phyloP scores from a whole-genome alignment of 2,329 filamentous ascomycete species.

The Ophiostoma triangulosporum region DNA sequence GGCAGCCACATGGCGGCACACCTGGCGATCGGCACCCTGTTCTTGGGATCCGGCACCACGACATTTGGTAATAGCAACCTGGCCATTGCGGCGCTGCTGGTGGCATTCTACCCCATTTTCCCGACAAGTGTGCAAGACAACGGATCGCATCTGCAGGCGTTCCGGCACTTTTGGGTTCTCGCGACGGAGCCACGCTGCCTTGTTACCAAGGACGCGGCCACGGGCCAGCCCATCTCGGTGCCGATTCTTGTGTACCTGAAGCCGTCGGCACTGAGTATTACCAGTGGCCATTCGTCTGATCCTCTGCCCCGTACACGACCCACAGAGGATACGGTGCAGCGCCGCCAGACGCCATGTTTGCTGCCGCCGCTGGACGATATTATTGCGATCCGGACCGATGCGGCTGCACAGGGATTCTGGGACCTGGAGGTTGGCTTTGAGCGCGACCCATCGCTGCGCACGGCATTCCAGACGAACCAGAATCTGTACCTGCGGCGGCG shows the following conservation, averaged over 20 bases:
- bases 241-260: slow-evolving; percentile 54
- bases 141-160: slow-evolving; percentile 84
- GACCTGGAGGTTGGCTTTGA: slow-evolving; percentile 64
- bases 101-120: slow-evolving; percentile 90
- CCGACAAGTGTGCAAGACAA: slow-evolving; percentile 86
- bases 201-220: slow-evolving; percentile 75
- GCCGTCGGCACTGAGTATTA: slow-evolving; percentile 7
- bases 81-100: slow-evolving; percentile 71
- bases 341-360: slow-evolving; percentile 41
- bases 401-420: slow-evolving; percentile 59
- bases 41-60: slow-evolving; percentile 82
- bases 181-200: slow-evolving; percentile 83
- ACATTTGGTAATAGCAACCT: slow-evolving; percentile 83
- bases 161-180: slow-evolving; percentile 93
- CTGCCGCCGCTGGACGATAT: slow-evolving; percentile 54
- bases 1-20: slow-evolving; percentile 89
- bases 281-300: not conserved
- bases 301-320: slow-evolving; percentile 18
- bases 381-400: slow-evolving; percentile 43
- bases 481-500: slow-evolving; percentile 62
- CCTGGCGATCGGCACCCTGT: slow-evolving; percentile 79
- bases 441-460: slow-evolving; percentile 44
- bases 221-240: slow-evolving; percentile 62
- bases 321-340: slow-evolving; percentile 25
- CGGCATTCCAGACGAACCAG: slow-evolving; percentile 55